These are phyloP conservation scores for Globisporangium paroecandrum DNA, from an alignment of 352 stramenopile species.

Conservation along the genomic window DNA sequence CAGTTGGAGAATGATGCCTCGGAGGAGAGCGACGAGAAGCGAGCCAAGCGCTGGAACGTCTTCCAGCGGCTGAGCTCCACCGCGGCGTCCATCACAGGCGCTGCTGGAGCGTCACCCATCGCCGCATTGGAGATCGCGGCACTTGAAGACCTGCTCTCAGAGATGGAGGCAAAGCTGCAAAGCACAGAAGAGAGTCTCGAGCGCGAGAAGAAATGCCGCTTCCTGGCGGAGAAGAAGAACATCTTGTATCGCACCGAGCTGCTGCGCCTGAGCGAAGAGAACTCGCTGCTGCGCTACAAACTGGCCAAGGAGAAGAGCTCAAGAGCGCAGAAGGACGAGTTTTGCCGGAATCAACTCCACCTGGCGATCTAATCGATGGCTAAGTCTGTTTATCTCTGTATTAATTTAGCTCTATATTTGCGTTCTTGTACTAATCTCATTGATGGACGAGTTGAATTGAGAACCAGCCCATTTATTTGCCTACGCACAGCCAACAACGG, in stretches of 20 bases:
- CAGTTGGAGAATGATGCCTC: neutral
- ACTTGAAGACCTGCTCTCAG: constrained; percentile 19
- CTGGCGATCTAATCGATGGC: constrained; percentile 24
- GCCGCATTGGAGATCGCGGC: neutral
- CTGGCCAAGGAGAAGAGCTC: constrained; percentile 13
- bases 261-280: constrained; percentile 51
- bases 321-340: constrained; percentile 23
- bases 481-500: neutral
- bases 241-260: constrained; percentile 74
- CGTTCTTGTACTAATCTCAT: neutral
- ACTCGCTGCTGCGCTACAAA: constrained; percentile 41
- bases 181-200: constrained; percentile 41
- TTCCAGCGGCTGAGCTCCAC: constrained; percentile 35
- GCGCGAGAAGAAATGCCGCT: constrained; percentile 68
- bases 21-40: constrained; percentile 11
- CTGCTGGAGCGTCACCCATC: neutral
- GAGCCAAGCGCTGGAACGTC: constrained; percentile 35
- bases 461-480: neutral
- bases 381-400: neutral
- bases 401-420: neutral
- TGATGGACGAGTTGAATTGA: neutral
- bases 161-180: constrained; percentile 28
- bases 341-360: constrained; percentile 21
- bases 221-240: constrained; percentile 70
- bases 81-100: constrained; percentile 14